These are phyloP conservation scores for Trypethelium eluteriae DNA, from an alignment of 495 filamentous ascomycete species.

Conservation along the genomic window DNA sequence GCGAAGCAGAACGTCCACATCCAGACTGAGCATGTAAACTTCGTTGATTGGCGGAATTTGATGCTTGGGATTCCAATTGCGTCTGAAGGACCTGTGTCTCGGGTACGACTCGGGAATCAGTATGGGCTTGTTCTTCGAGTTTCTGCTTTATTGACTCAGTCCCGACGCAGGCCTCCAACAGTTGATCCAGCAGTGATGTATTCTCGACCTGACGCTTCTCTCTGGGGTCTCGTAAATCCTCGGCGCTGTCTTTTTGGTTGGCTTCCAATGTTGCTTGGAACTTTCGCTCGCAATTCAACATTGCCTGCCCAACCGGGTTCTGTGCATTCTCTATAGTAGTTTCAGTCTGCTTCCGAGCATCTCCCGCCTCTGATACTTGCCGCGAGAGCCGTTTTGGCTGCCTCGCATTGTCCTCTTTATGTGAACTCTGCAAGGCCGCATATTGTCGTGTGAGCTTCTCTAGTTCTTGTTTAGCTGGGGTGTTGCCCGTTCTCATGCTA, in stretches of 20 bases:
- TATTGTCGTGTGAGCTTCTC: background rate
- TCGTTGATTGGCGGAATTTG: background rate
- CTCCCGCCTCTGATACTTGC: conserved; percentile 10
- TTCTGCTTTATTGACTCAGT: background rate
- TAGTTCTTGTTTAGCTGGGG: background rate
- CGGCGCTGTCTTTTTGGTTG: background rate
- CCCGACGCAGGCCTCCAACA: conserved; percentile 8
- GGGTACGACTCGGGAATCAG: background rate
- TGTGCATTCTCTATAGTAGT: conserved; percentile 7
- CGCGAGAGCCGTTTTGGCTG: conserved; percentile 5
- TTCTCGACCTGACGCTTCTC: conserved; percentile 11
- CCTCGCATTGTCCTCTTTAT: background rate
- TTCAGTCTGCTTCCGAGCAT: conserved; percentile 1
- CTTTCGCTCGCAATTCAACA: conserved; percentile 14
- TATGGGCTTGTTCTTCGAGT: background rate
- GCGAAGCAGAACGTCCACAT: background rate
- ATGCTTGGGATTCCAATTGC: background rate
- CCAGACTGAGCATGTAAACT: background rate
- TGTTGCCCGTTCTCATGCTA: background rate
- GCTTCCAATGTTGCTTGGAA: conserved; percentile 5
- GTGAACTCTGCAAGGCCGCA: background rate
- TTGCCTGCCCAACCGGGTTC: conserved; percentile 14
- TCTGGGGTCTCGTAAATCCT: background rate
- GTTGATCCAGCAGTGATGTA: conserved; percentile 12
- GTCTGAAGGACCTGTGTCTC: background rate